Percentiles rank a stretch among this genome's conserved stretches.
phyloP scores from a whole-genome alignment of 495 filamentous ascomycete genomes.

The Tuber borchii region DNA sequence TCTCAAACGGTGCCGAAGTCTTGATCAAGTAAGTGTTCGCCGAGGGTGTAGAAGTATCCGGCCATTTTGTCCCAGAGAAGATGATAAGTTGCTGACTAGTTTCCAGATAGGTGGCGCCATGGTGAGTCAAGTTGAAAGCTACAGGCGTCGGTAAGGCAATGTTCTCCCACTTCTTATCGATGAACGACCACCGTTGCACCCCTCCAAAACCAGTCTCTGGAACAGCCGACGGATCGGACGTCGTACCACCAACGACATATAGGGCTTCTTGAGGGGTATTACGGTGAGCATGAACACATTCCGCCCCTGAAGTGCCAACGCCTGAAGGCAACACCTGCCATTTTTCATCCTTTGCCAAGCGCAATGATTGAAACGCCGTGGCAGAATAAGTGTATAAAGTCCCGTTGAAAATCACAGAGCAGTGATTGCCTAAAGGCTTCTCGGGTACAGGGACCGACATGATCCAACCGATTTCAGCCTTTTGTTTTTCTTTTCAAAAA shows the following conservation, averaged over 20 bases:
- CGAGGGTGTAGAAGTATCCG: conserved; percentile 46
- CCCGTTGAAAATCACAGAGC: conserved; percentile 73
- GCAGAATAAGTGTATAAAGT: conserved; percentile 80
- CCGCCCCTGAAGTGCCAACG: conserved; percentile 62
- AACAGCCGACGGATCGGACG: conserved; percentile 43
- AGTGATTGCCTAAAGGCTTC: conserved; percentile 44
- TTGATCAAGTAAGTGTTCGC: conserved; percentile 71
- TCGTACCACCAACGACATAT: conserved; percentile 75
- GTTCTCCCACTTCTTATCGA: conserved; percentile 67
- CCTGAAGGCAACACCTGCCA: conserved; percentile 64
- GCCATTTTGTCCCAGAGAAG: conserved; percentile 68
- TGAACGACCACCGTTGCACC: conserved; percentile 77
- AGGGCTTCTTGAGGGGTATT: conserved; percentile 57
- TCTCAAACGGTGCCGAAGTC: conserved; percentile 53
- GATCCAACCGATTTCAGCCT: not conserved
- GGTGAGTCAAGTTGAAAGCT: conserved; percentile 56
- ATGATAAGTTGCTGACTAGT: conserved; percentile 65
- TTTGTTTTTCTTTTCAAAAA: conserved; percentile 6
- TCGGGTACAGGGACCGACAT: conserved; percentile 34
- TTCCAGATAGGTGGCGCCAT: conserved; percentile 71
- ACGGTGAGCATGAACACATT: conserved; percentile 65
- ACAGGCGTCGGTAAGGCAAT: conserved; percentile 51
- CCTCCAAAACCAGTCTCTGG: conserved; percentile 57
- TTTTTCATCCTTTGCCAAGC: conserved; percentile 57
- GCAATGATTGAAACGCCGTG: conserved; percentile 66